Evolutionary conservation across 345 rosid species (phyloP), one percentile per base, ranked within the genome.

Genomic region (Physaria fendleri): DNA sequence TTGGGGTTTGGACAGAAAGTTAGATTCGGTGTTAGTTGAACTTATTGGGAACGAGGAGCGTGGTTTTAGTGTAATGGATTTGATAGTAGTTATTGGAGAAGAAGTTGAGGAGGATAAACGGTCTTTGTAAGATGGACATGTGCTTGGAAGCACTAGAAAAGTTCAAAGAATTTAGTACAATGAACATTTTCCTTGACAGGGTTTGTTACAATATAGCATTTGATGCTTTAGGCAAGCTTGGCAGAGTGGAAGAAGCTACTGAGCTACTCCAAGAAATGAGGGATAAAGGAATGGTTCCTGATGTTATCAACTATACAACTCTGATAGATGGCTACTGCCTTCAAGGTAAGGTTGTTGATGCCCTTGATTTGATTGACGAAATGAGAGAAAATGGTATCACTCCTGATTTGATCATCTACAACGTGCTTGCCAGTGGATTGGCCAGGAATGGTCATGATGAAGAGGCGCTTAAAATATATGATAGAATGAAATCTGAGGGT

Each of bases 301-400:
- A 91, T 71, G 49, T 78, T 22, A 42, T 80, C 56, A 79, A 84
- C 81, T 85, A 88, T 69, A 88, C 86, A 23, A 85, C 92, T 62
- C 46, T 91, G 49, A 75, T 91, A 15, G 41, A 24, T 61, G 98
- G 96, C 30, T 84, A 71, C 57, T 88, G 79, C 41, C 74, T 74
- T 40, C 72, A 68, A 66, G 87, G 80, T 15, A 62, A 77, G 58
- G 12, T 73, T 53, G 9, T 12, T 29, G 74, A 74, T 32, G 95
- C 86, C 16, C 56, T 63, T 60, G 74, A 75, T 18, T 59, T 88
- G 66, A 69, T 84, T n/a, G 28, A 71, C 11, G 75, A 81, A 58
- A 85, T 91, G 95, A 72, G 35, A 56, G 53, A 53, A 44, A 68
- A 51, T 1, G 88, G 90, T 7, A 45, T 8, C 17, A 51, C 63